phyloP scores from a whole-genome alignment of 2,329 filamentous ascomycete species.

The Teratosphaeriaceae sp. region DNA sequence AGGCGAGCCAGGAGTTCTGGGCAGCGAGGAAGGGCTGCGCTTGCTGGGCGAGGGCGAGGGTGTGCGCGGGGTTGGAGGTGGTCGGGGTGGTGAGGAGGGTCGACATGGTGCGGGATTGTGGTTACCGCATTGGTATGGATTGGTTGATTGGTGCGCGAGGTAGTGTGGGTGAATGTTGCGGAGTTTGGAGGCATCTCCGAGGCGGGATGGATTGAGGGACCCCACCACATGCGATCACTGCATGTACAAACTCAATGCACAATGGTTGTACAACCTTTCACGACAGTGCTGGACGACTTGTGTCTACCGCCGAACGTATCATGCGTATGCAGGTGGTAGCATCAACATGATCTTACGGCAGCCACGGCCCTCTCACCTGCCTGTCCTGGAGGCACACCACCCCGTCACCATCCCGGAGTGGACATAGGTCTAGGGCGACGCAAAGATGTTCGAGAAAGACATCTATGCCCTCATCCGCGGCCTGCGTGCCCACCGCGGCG shows the following conservation, averaged over 20 bases:
- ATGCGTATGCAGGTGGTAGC: too few species aligned
- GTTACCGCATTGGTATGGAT: not conserved
- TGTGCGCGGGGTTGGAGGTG: slow-evolving; percentile 31
- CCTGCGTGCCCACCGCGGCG: slow-evolving; percentile 89
- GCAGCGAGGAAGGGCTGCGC: slow-evolving; percentile 34
- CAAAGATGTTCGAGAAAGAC: slow-evolving; percentile 91
- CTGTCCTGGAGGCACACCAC: not conserved
- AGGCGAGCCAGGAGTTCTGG: slow-evolving; percentile 24
- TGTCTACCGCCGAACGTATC: too few species aligned
- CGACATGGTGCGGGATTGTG: not conserved
- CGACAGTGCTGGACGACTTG: too few species aligned
- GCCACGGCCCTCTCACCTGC: not conserved
- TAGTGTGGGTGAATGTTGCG: not conserved
- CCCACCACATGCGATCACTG: too few species aligned
- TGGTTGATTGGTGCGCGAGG: not conserved
- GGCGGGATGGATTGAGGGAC: not conserved
- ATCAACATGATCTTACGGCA: not conserved
- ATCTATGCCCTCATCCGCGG: slow-evolving; percentile 98
- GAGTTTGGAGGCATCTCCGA: not conserved
- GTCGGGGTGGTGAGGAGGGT: slow-evolving; percentile 29
- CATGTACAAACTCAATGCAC: too few species aligned
- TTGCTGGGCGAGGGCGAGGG: slow-evolving; percentile 43
- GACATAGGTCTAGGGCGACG: not conserved
- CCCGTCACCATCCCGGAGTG: not conserved
- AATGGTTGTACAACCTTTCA: too few species aligned